Conservation (phyloP, 2,329 filamentous ascomycete species). For the Aspergillus glaucus region DNA sequence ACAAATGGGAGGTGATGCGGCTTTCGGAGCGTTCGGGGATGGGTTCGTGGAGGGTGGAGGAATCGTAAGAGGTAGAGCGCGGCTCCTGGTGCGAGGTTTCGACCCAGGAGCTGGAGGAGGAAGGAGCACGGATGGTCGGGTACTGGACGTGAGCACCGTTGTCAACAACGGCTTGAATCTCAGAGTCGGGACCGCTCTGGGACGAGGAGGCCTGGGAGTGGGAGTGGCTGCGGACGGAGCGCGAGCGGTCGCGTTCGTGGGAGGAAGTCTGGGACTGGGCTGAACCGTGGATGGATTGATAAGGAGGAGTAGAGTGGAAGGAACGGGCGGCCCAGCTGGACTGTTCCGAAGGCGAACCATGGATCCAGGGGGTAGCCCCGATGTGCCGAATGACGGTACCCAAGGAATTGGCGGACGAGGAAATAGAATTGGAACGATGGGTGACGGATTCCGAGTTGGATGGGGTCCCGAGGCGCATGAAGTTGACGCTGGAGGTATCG, state of each 20-base stretch:
- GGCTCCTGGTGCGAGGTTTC: constrained; percentile 22
- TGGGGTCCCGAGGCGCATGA: constrained; percentile 26
- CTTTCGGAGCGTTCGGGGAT: constrained; percentile 22
- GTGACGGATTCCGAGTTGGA: constrained; percentile 27
- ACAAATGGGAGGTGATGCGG: constrained; percentile 39
- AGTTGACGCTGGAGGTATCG: constrained; percentile 34
- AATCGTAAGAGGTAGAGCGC: constrained; percentile 11
- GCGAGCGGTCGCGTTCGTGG: constrained; percentile 21
- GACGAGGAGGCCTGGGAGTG: constrained; percentile 30
- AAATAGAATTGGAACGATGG: constrained; percentile 34
- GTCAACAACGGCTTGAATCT: constrained; percentile 32
- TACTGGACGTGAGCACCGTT: constrained; percentile 34
- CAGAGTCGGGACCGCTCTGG: constrained; percentile 29
- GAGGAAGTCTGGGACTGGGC: constrained; percentile 28
- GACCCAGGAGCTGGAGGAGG: constrained; percentile 37
- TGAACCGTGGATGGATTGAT: constrained; percentile 22
- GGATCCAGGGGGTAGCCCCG: constrained; percentile 28
- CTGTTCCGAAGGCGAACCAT: constrained; percentile 27
- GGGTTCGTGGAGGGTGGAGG: neutral
- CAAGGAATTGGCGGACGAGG: constrained; percentile 35
- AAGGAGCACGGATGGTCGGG: constrained; percentile 30
- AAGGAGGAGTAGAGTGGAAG: constrained; percentile 36
- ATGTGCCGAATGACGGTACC: constrained; percentile 37
- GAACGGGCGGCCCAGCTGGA: constrained; percentile 30
- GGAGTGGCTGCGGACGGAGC: constrained; percentile 22